phyloP scores from a whole-genome alignment of 2,329 filamentous ascomycete species.

The Clarireedia monteithiana region DNA sequence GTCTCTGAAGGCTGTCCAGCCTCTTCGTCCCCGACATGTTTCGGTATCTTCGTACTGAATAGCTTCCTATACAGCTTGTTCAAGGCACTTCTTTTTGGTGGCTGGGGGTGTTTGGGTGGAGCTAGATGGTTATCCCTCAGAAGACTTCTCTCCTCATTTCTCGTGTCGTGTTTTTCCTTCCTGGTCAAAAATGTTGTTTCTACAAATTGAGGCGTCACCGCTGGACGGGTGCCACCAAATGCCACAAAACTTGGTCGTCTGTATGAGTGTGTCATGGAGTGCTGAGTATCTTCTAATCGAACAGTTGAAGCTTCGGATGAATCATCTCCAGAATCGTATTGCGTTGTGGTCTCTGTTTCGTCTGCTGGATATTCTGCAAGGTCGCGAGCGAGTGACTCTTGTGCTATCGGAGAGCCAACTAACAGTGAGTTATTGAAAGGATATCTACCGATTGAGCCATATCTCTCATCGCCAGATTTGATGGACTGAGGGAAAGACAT shows the following conservation, averaged over 20 bases:
- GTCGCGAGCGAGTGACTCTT: constrained; percentile 58
- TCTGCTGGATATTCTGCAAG: constrained; percentile 56
- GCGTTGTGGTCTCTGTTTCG: constrained; percentile 36
- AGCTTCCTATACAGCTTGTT: constrained; percentile 34
- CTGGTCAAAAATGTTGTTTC: constrained; percentile 42
- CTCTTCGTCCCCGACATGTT: constrained; percentile 34
- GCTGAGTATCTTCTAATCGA: constrained; percentile 29
- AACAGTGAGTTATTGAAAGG: constrained; percentile 39
- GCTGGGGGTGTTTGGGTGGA: constrained; percentile 47
- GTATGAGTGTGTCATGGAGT: constrained; percentile 58
- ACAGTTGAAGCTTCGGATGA: constrained; percentile 28
- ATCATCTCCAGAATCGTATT: constrained; percentile 34
- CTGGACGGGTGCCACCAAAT: constrained; percentile 61
- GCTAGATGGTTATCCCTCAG: constrained; percentile 57
- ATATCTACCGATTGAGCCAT: constrained; percentile 25
- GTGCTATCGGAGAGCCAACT: constrained; percentile 57
- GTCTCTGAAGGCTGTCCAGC: constrained; percentile 32
- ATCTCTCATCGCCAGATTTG: constrained; percentile 3
- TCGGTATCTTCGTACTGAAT: constrained; percentile 50
- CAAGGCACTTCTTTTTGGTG: constrained; percentile 30
- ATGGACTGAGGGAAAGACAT: constrained; percentile 26
- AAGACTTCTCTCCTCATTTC: constrained; percentile 51
- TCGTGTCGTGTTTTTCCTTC: constrained; percentile 47
- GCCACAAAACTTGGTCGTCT: constrained; percentile 71
- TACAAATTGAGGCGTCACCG: constrained; percentile 51